Evolutionary conservation across 2,329 filamentous ascomycete species (phyloP).

Genomic region (Aspergillus jensenii): DNA sequence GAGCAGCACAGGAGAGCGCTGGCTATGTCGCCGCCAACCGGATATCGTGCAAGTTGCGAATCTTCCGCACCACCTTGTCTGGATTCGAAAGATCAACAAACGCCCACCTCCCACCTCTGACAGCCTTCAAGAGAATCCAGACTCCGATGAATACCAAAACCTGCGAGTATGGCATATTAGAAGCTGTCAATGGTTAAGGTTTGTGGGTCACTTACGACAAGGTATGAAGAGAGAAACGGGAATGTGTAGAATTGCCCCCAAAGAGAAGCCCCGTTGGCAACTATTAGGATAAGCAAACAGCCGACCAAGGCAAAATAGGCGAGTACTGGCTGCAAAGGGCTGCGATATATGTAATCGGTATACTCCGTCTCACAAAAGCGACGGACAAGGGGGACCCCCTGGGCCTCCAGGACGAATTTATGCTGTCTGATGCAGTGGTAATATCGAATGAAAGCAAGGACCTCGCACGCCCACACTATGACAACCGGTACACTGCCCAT

Average conservation of each 20-base stretch:
- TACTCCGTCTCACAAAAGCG: background rate
- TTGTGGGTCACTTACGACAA: background rate
- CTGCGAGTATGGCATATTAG: background rate
- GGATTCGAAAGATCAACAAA: slow-evolving; percentile 1
- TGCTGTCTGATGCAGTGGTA: background rate
- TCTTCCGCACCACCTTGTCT: background rate
- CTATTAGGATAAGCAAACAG: background rate
- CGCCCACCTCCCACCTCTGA: background rate
- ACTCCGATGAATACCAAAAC: background rate
- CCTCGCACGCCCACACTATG: slow-evolving; percentile 1
- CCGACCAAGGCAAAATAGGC: background rate
- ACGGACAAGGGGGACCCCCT: background rate
- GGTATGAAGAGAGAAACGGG: background rate
- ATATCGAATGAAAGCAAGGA: background rate
- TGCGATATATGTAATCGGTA: background rate
- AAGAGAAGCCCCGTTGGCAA: background rate
- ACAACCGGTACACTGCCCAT: background rate
- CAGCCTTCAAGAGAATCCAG: background rate
- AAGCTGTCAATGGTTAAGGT: background rate
- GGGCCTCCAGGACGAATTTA: background rate
- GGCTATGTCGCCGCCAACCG: background rate
- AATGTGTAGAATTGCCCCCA: slow-evolving; percentile 1
- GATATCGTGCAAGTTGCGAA: background rate
- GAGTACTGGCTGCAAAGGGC: background rate
- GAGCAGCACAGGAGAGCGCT: background rate